Base-by-base conservation (phyloP, 2,329 filamentous ascomycete genomes). In the Colletotrichum siamense region DNA sequence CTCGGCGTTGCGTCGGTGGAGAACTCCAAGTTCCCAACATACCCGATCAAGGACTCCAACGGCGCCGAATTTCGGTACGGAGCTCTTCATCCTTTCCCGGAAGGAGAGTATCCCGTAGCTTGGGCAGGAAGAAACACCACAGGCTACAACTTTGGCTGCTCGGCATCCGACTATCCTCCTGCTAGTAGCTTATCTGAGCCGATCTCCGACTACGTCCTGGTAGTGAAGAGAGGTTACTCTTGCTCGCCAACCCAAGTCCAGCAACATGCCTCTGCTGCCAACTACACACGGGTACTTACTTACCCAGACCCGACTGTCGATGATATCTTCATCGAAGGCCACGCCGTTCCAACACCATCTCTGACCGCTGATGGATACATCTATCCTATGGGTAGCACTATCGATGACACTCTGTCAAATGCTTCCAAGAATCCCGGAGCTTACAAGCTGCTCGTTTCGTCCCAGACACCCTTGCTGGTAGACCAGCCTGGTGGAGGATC, bases 1-100 rank as follows among this genome's bases (percentile, higher is more conserved):
- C 85, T 86, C 0, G 84, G 88, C 26, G 84, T 92, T 24, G 89
- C 87, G 5, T 90, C 89, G 0, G 84, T 89, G 68, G 88, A 91
- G 79, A 91, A 88, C 78, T 81, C 80, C 15, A 79, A 86, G 59
- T 75, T 78, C 39, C 67, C 68, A 1, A 77, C 77, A 12, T 78
- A 77, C 16, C 36, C 63, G 1, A 24, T 76, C n/a, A 61, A 30
- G 0, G 66, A 57, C 34, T 68, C 66, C 16, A 65, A 68, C 28
- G 72, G 67, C 16, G 65, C 24, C 6, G 70, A 32, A 5, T 65
- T 77, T 26, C 71, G 67, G 6, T 78, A 78, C 62, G 77, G 75
- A 8, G 69, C 64, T 2, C 22, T 78, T 10, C 63, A 75, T 22
- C 69, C 77, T 0, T 69, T 78, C 24, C 63, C 49, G 5, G 34